phyloP scores from a whole-genome alignment of 2,329 filamentous ascomycete genomes.

The Endoconidiophora laricicola region DNA sequence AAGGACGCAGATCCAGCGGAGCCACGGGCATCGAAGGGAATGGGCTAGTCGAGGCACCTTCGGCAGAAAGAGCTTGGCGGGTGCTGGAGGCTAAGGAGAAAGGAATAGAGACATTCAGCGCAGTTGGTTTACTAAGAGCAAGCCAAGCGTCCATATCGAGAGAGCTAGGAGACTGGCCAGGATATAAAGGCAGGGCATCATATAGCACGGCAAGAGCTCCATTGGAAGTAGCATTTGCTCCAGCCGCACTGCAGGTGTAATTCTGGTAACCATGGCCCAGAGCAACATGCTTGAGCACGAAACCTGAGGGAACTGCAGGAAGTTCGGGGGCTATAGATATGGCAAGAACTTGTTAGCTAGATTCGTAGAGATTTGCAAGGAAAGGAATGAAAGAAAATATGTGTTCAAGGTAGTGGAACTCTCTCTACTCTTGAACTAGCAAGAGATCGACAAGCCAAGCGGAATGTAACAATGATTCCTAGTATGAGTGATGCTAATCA shows the following conservation, averaged over 20 bases:
- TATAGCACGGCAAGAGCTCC: conserved; percentile 43
- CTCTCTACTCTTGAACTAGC: too few species aligned
- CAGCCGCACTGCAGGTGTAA: conserved; percentile 24
- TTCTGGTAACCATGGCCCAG: conserved; percentile 52
- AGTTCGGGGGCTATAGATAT: conserved; percentile 22
- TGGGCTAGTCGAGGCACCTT: conserved; percentile 27
- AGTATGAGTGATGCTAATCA: too few species aligned
- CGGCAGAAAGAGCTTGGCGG: conserved; percentile 18
- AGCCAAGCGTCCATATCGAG: conserved; percentile 22
- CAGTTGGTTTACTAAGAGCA: conserved; percentile 23
- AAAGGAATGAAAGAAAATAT: too few species aligned
- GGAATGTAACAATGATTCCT: too few species aligned
- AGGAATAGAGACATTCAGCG: conserved; percentile 28
- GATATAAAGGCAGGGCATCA: conserved; percentile 37
- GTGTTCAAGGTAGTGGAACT: too few species aligned
- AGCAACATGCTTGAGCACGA: conserved; percentile 35
- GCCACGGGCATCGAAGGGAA: conserved; percentile 27
- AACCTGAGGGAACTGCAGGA: conserved; percentile 22
- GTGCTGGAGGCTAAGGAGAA: conserved; percentile 26
- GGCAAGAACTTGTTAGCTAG: conserved; percentile 9
- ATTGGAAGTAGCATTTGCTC: conserved; percentile 1
- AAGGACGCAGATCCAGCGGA: conserved; percentile 23
- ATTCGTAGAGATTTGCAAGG: neutral
- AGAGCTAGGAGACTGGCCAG: conserved; percentile 24
- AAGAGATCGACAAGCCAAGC: too few species aligned